Conservation (phyloP, 1,284 basidiomycete genomes). For the Cryptococcus sp. region DNA sequence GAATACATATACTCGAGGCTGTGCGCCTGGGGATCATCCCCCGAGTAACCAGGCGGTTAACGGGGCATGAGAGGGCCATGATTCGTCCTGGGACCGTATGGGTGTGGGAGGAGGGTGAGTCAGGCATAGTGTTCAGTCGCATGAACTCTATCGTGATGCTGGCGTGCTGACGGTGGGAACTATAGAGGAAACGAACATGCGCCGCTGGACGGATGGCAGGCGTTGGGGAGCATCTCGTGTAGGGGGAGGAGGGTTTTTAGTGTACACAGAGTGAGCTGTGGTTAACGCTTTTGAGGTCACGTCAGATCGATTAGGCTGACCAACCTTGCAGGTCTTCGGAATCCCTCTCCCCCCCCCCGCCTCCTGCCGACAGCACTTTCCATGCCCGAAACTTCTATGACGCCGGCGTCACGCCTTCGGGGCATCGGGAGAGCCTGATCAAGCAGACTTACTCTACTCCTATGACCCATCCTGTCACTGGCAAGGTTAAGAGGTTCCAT, state of each 20-base stretch:
- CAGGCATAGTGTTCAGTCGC: not conserved
- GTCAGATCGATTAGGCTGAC: not conserved
- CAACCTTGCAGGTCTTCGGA: constrained; percentile 31
- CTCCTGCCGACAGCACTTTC: constrained; percentile 16
- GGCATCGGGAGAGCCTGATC: constrained; percentile 37
- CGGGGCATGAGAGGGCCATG: constrained; percentile 85
- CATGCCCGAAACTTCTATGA: constrained; percentile 20
- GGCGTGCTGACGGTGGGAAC: not conserved
- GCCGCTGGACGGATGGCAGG: constrained; percentile 54
- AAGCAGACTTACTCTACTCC: constrained; percentile 49
- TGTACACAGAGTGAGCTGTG: constrained; percentile 50
- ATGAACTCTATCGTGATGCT: constrained; percentile 1
- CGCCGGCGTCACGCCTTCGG: constrained; percentile 15
- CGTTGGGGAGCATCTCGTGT: constrained; percentile 54
- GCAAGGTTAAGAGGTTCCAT: constrained; percentile 46
- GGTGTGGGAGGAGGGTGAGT: constrained; percentile 93
- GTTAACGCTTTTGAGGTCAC: not conserved
- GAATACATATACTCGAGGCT: constrained; percentile 84
- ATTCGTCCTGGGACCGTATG: constrained; percentile 91
- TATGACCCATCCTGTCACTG: constrained; percentile 43
- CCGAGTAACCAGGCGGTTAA: constrained; percentile 82
- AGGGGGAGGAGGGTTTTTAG: constrained; percentile 52
- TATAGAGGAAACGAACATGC: constrained; percentile 51
- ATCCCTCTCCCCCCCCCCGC: constrained; percentile 37
- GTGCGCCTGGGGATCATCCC: constrained; percentile 82